A percentile compares a stretch with the other conserved stretches of the same genome.
Evolutionary conservation across 495 filamentous ascomycete species (phyloP).

Genomic region (Choiromyces venosus): DNA sequence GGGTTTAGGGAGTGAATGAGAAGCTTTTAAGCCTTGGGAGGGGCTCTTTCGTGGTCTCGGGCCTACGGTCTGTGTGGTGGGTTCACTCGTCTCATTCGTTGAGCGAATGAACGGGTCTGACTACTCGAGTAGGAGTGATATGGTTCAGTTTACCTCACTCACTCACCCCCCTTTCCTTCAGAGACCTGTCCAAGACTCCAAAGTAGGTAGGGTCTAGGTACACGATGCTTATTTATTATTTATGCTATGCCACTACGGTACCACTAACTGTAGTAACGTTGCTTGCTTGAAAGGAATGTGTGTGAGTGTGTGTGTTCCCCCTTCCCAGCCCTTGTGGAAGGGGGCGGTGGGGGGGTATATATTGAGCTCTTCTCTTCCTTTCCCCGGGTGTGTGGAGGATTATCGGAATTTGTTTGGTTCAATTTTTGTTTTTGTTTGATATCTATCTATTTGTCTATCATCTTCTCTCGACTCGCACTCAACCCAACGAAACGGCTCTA

Average conservation of each 20-base stretch:
- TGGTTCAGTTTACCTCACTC: not conserved
- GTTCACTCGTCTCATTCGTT: not conserved
- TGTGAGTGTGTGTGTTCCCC: too few relatives aligned
- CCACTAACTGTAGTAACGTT: not conserved
- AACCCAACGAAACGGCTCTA: not conserved
- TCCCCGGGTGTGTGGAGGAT: not conserved
- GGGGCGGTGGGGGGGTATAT: not conserved
- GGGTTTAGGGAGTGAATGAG: not conserved
- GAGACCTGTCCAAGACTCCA: too few relatives aligned
- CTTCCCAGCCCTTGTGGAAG: not conserved
- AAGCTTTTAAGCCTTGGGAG: not conserved
- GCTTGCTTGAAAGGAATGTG: not conserved
- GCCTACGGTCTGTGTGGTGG: not conserved
- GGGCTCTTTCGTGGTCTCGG: not conserved
- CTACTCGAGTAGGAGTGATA: too few relatives aligned
- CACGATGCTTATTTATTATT: conserved; percentile 4
- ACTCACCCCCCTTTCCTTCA: too few relatives aligned
- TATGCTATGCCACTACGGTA: too few relatives aligned
- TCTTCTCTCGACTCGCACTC: not conserved
- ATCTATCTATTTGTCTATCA: not conserved
- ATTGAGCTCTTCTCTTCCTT: not conserved
- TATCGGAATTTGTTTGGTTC: not conserved
- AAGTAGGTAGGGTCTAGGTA: not conserved
- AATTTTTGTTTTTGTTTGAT: not conserved
- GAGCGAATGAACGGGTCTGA: too few relatives aligned